A percentile compares a stretch with the other conserved stretches of the same genome.
Conservation (phyloP, 345 rosid species). For the Ailanthus altissimus region DNA sequence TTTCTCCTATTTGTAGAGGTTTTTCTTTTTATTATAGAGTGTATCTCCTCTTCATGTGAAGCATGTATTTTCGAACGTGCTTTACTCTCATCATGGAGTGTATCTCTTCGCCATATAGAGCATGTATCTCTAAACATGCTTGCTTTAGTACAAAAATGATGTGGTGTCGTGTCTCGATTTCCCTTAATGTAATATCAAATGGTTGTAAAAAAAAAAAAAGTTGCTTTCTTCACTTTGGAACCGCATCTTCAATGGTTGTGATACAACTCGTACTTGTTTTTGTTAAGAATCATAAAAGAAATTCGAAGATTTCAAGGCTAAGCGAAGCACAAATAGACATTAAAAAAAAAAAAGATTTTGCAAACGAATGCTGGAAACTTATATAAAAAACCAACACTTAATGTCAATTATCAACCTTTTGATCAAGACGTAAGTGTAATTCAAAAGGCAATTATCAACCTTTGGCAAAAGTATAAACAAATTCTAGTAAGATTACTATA, state of each 20-base stretch:
- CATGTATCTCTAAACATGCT: too few species aligned
- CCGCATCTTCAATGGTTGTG: not conserved
- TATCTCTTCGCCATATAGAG: too few species aligned
- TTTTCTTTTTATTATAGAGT: too few species aligned
- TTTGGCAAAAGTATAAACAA: not conserved
- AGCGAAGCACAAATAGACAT: not conserved
- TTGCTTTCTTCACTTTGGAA: not conserved
- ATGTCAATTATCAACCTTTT: not conserved
- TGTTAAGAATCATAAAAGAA: not conserved
- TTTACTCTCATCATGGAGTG: too few species aligned
- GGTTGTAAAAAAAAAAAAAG: too few species aligned
- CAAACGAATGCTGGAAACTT: not conserved
- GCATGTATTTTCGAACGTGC: too few species aligned
- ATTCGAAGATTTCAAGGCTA: not conserved
- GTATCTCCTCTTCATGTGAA: too few species aligned
- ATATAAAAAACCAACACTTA: not conserved
- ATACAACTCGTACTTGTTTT: not conserved
- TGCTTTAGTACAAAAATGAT: too few species aligned
- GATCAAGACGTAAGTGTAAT: conserved; percentile 2
- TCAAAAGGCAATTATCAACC: conserved; percentile 7
- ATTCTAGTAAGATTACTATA: not conserved
- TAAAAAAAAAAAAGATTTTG: not conserved
- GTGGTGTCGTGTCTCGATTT: too few species aligned
- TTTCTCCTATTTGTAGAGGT: too few species aligned
- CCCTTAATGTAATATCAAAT: too few species aligned